These are phyloP conservation scores for Blastobotrys raffinosifermentans DNA, from an alignment of 1,139 yeast genomes.

Conservation along the genomic window DNA sequence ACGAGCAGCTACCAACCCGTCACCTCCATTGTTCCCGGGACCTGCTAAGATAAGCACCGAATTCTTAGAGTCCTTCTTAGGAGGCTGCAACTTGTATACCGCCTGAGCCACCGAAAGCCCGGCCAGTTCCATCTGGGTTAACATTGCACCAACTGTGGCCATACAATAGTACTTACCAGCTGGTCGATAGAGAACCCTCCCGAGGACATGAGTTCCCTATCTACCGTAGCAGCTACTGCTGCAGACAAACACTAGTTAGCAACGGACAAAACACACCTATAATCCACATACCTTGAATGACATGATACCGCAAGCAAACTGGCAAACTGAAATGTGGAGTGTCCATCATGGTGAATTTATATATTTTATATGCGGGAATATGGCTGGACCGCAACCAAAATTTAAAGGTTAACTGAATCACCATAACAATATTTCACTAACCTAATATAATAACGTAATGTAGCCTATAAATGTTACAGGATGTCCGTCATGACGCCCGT, in stretches of 20 bases:
- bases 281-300: background rate
- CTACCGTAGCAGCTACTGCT: conserved; percentile 70
- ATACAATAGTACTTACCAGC: conserved; percentile 35
- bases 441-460: too few relatives aligned
- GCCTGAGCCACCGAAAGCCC: conserved; percentile 94
- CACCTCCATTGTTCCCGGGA: conserved; percentile 96
- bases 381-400: too few relatives aligned
- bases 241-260: conserved; percentile 35
- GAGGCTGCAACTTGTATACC: conserved; percentile 56
- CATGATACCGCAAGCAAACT: background rate
- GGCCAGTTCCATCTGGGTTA: conserved; percentile 74
- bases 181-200: conserved; percentile 86
- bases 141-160: background rate
- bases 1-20: conserved; percentile 92
- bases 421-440: too few relatives aligned
- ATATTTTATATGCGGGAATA: too few relatives aligned
- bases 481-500: too few relatives aligned
- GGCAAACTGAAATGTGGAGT: too few relatives aligned
- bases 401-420: too few relatives aligned
- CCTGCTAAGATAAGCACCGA: conserved; percentile 73
- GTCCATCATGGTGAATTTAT: too few relatives aligned
- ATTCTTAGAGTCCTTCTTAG: conserved; percentile 30
- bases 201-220: conserved; percentile 78
- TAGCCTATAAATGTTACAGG: too few relatives aligned
- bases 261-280: background rate